Evolutionary conservation across 768 basidiomycete species (phyloP).

Genomic region (Tylopilus cervinicoccineus): DNA sequence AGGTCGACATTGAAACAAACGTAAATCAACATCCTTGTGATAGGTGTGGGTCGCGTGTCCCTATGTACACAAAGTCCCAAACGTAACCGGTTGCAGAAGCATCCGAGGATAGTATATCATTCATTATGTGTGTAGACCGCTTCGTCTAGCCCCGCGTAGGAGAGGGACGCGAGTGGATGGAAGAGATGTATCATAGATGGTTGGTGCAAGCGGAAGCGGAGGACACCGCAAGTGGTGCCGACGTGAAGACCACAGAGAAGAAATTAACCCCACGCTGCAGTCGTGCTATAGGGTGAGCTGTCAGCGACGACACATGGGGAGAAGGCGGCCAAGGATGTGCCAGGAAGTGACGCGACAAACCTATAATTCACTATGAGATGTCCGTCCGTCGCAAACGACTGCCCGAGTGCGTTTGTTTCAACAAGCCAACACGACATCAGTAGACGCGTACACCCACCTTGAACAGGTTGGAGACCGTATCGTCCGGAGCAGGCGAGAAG

Average conservation of each 20-base stretch:
- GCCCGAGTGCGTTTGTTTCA: background rate
- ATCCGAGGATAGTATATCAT: background rate
- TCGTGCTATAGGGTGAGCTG: conserved; percentile 39
- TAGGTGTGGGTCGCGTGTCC: background rate
- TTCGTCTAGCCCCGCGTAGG: background rate
- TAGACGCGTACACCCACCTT: conserved; percentile 39
- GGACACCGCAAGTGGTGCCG: background rate
- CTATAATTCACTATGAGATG: conserved; percentile 93
- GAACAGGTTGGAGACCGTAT: conserved; percentile 67
- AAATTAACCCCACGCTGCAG: conserved; percentile 58
- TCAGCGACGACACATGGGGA: conserved; percentile 3
- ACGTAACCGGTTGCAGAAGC: background rate
- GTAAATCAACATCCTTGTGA: background rate
- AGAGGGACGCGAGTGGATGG: background rate
- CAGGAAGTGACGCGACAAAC: conserved; percentile 34
- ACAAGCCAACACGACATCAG: background rate
- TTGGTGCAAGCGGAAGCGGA: background rate
- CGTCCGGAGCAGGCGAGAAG: conserved; percentile 74
- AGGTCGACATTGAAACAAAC: background rate
- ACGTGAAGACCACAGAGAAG: background rate
- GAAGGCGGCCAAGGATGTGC: no score
- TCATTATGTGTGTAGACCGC: conserved; percentile 1
- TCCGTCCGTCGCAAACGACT: conserved; percentile 86
- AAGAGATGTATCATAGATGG: conserved; percentile 1
- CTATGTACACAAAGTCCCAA: background rate